phyloP scores from a whole-genome alignment of 371 early-diverging fungal species.

The Lichtheimia ramosa region DNA sequence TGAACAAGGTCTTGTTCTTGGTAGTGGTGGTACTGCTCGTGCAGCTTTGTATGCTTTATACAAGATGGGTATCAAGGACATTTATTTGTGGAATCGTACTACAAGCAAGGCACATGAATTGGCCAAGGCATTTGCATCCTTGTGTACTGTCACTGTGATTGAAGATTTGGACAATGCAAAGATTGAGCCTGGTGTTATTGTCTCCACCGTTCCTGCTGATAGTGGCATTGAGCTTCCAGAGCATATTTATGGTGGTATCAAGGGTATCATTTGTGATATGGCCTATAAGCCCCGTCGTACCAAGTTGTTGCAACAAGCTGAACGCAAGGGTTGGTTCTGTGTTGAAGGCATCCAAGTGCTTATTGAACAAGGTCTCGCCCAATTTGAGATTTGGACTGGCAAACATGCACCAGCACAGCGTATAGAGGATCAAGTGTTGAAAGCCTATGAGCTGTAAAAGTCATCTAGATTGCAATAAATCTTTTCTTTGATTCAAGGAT shows the following conservation, averaged over 20 bases:
- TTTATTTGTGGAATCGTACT: constrained; percentile 90
- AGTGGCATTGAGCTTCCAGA: constrained; percentile 66
- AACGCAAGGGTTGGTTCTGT: constrained; percentile 65
- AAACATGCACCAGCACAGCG: constrained; percentile 51
- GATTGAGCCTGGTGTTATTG: constrained; percentile 53
- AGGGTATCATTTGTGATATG: constrained; percentile 87
- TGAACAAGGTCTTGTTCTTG: constrained; percentile 77
- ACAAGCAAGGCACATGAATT: constrained; percentile 70
- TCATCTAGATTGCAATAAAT: too few species aligned
- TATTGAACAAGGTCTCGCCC: constrained; percentile 90
- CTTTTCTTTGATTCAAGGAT: too few species aligned
- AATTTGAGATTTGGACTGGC: constrained; percentile 77
- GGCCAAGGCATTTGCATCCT: constrained; percentile 61
- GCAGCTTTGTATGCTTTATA: constrained; percentile 90
- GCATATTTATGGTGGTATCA: constrained; percentile 50
- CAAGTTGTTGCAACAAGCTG: constrained; percentile 63
- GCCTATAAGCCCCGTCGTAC: constrained; percentile 91
- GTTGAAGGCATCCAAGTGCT: constrained; percentile 88
- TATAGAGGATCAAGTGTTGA: constrained; percentile 46
- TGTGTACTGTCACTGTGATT: constrained; percentile 47
- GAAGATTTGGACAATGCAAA: constrained; percentile 31
- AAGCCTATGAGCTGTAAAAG: constrained; percentile 35
- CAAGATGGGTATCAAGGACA: constrained; percentile 65
- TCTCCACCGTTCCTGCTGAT: constrained; percentile 84
- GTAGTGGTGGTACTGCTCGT: constrained; percentile 96